A percentile compares a stretch with the other conserved stretches of the same genome.
Evolutionary conservation across 441 rosid species (phyloP).

Genomic region (Adansonia grandidieri): DNA sequence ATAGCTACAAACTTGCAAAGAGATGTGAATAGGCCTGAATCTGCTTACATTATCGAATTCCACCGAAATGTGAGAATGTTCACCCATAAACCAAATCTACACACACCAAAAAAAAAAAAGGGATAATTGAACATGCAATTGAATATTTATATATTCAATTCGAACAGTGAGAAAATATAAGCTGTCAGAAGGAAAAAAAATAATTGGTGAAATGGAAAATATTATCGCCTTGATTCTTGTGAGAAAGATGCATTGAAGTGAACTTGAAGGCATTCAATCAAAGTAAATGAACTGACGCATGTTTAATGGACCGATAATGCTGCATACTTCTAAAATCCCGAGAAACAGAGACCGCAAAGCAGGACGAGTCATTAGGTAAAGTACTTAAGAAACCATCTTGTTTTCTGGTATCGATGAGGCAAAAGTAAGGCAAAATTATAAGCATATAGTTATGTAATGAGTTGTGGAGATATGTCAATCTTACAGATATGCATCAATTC

Average conservation of each 20-base stretch:
- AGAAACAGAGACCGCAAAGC: not conserved
- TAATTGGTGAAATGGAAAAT: conserved; percentile 5
- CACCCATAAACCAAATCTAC: conserved; percentile 93
- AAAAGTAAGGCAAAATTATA: not conserved
- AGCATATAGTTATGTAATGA: not conserved
- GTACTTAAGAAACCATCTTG: not conserved
- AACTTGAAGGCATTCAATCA: not conserved
- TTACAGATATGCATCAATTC: not conserved
- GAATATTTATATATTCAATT: not conserved
- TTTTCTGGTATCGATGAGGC: not conserved
- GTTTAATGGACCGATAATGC: not conserved
- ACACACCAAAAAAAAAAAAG: conserved; percentile 26
- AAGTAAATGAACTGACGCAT: not conserved
- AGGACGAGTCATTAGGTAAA: not conserved
- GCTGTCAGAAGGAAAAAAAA: not conserved
- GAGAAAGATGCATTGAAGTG: not conserved
- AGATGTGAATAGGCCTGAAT: conserved; percentile 21
- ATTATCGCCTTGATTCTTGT: conserved; percentile 9
- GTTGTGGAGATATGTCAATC: not conserved
- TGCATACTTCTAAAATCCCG: not conserved
- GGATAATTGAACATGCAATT: conserved; percentile 22
- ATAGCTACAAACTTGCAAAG: not conserved
- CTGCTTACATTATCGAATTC: conserved; percentile 86
- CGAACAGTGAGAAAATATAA: conserved; percentile 4
- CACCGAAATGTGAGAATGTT: conserved; percentile 83